Conservation (phyloP, 352 stramenopile species). For the Phytophthora sp. region DNA sequence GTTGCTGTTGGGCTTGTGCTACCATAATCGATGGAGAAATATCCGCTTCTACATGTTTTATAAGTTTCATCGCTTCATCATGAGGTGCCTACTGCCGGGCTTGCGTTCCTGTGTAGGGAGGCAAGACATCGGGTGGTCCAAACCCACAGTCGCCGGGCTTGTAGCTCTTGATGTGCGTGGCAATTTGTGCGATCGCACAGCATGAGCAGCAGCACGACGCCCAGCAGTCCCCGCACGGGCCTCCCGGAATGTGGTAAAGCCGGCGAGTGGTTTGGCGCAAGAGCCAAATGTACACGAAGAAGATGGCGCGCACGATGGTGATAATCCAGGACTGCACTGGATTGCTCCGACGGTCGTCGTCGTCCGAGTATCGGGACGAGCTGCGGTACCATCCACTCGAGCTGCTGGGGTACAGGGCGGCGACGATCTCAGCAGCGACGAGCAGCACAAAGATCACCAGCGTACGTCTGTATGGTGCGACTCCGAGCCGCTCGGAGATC, state of each 20-base stretch:
- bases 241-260: slow-evolving; percentile 33
- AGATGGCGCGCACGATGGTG: slow-evolving; percentile 28
- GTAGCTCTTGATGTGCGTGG: slow-evolving; percentile 61
- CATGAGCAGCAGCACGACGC: slow-evolving; percentile 38
- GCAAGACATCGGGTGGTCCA: slow-evolving; percentile 37
- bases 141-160: slow-evolving; percentile 52
- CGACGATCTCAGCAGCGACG: slow-evolving; percentile 37
- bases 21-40: too few species aligned
- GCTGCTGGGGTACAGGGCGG: slow-evolving; percentile 7
- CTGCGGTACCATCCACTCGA: slow-evolving; percentile 1
- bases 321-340: slow-evolving; percentile 29
- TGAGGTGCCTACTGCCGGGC: not conserved
- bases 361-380: not conserved
- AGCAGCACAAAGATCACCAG: slow-evolving; percentile 39
- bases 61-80: not conserved
- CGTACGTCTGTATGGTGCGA: slow-evolving; percentile 32
- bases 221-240: slow-evolving; percentile 29
- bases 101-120: slow-evolving; percentile 28
- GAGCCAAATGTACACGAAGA: slow-evolving; percentile 40
- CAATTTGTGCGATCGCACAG: slow-evolving; percentile 53
- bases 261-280: slow-evolving; percentile 48
- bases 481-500: slow-evolving; percentile 44
- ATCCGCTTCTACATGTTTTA: too few species aligned
- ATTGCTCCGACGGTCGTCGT: slow-evolving; percentile 11
- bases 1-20: too few species aligned